Conservation (phyloP, 768 basidiomycete species). For the Lactarius vividus region DNA sequence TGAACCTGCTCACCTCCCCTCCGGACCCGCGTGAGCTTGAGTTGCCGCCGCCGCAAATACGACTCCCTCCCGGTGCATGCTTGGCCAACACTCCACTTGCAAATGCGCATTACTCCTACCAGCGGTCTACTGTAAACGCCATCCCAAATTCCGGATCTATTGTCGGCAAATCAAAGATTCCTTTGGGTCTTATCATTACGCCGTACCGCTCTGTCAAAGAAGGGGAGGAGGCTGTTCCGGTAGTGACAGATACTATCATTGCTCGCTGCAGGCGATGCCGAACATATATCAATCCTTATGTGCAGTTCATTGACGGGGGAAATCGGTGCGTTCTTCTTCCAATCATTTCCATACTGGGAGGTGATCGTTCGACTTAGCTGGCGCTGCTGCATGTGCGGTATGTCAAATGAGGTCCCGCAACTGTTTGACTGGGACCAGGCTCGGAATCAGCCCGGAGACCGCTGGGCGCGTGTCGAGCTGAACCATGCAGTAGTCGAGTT, state of each 20-base stretch:
- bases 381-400: conserved; percentile 99
- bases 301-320: conserved; percentile 84
- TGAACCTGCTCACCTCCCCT: conserved; percentile 90
- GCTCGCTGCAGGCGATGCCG: conserved; percentile 53
- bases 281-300: conserved; percentile 57
- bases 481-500: conserved; percentile 95
- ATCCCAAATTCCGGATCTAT: conserved; percentile 27
- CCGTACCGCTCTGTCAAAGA: conserved; percentile 49
- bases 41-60: conserved; percentile 83
- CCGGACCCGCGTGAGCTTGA: conserved; percentile 86
- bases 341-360: not conserved
- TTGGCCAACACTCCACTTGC: conserved; percentile 74
- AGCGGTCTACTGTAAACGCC: conserved; percentile 62
- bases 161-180: conserved; percentile 46
- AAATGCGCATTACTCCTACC: conserved; percentile 88
- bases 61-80: conserved; percentile 80
- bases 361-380: conserved; percentile 50
- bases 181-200: conserved; percentile 48
- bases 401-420: conserved; percentile 98
- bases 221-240: conserved; percentile 46
- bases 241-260: conserved; percentile 51
- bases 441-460: conserved; percentile 89
- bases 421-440: conserved; percentile 98
- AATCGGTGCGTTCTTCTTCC: conserved; percentile 56
- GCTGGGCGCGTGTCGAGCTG: conserved; percentile 91